Evolutionary conservation across 495 filamentous ascomycete species (phyloP).

Genomic region (Aspergillus baeticus): DNA sequence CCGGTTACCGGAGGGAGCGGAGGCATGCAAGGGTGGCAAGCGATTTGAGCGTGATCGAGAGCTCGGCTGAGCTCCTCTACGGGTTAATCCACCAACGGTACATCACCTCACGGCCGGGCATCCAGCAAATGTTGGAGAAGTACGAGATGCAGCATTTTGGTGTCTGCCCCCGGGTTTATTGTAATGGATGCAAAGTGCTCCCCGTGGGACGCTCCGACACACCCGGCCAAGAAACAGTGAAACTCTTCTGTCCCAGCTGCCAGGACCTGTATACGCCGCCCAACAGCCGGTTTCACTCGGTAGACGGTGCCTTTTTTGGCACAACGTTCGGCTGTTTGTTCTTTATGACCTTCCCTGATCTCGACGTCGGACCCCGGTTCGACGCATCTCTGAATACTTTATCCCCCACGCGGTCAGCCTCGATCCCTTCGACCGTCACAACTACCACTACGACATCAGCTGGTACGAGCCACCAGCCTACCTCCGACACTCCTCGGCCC

Average conservation of each 20-base stretch:
- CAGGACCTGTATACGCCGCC: constrained; percentile 96
- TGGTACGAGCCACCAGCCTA: constrained; percentile 15
- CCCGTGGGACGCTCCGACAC: constrained; percentile 92
- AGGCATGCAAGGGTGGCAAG: constrained; percentile 84
- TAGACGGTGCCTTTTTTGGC: constrained; percentile 98
- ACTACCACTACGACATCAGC: constrained; percentile 23
- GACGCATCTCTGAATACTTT: constrained; percentile 16
- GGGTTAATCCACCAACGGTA: constrained; percentile 98
- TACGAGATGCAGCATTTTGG: constrained; percentile 96
- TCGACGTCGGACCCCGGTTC: constrained; percentile 62
- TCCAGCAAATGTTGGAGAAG: constrained; percentile 98
- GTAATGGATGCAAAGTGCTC: constrained; percentile 81
- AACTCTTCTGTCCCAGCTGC: constrained; percentile 95
- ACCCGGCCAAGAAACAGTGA: constrained; percentile 95
- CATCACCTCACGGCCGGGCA: constrained; percentile 94
- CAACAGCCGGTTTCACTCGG: constrained; percentile 94
- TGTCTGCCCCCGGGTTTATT: constrained; percentile 85
- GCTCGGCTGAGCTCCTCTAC: constrained; percentile 94
- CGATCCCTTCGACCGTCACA: constrained; percentile 20
- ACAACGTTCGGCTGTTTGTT: constrained; percentile 94
- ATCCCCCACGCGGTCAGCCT: constrained; percentile 33
- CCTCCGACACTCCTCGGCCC: constrained; percentile 30
- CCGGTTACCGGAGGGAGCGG: constrained; percentile 63
- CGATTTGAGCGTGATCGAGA: constrained; percentile 92
- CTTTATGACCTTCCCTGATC: constrained; percentile 96